Evolutionary conservation across 2,329 filamentous ascomycete genomes (phyloP), one percentile per base, ranked within the genome.

Genomic region (Volutella citrinella): DNA sequence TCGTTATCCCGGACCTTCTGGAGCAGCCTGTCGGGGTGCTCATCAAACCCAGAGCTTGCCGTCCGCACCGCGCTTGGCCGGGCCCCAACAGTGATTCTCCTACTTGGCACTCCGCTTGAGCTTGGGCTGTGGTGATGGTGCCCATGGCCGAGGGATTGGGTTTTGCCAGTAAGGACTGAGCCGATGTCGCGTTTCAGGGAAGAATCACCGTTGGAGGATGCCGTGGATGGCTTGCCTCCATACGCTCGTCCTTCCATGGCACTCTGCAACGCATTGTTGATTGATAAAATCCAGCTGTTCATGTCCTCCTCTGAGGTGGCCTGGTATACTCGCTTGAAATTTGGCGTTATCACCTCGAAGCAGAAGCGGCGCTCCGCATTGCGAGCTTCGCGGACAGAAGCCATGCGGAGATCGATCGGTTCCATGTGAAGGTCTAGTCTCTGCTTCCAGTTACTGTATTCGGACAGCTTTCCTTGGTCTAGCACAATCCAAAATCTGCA

Each of bases 401-500:
- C 93, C 80, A 97, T 93, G 21, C 93, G 85, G 27, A 98, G 71
- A 60, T 98, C 94, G 46, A 98, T 97, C 1, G 93, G 93, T 3
- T 97, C 93, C 80, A 95, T 97, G 59, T 98, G 94, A 17, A 97
- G 70, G 61, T 98, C 93, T 16, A 98, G 76, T 59, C 81, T 91
- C 59, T 98, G 88, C 64, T 98, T 98, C 93, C 93, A 98, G 60
- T 98, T 97, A 59, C 90, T 95, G 64, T 98, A 98, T 57, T 98
- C 93, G 3, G 91, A 96, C 12, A 98, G 74, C 59, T 93, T 95
- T 16, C 93, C 93, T 62, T 95, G 90, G 58, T 97, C 94, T 27
- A 98, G 73, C 3, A 98, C 93, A 45, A 98, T 94, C 93, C 93
- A 98, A 64, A 97, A 98, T 57, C 89, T 94, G 51, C 23, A n/a